A percentile compares a stretch with the other conserved stretches of the same genome.
Evolutionary conservation across 345 rosid genomes (phyloP).

Genomic region (Syzygium oleosum): DNA sequence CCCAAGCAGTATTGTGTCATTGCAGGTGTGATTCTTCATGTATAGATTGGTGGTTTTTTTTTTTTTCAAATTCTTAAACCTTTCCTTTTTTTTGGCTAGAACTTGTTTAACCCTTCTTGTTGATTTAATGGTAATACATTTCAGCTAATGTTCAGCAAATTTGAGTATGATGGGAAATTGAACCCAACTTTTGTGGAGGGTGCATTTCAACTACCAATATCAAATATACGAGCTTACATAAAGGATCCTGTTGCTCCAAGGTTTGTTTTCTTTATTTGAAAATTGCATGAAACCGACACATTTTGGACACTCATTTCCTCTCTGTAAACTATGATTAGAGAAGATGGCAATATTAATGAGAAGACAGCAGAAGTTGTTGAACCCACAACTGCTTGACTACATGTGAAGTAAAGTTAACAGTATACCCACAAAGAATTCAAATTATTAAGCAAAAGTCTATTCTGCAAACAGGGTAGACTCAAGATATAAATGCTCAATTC

Average conservation of each 20-base stretch:
- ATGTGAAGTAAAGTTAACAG: neutral
- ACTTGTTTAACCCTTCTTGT: neutral
- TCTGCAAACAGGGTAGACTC: neutral
- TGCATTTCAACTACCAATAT: conserved; percentile 71
- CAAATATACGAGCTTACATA: conserved; percentile 49
- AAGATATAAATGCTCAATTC: neutral
- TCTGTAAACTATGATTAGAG: neutral
- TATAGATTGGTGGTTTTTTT: neutral
- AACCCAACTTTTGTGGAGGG: conserved; percentile 89
- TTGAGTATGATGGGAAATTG: conserved; percentile 89
- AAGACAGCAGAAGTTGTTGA: neutral
- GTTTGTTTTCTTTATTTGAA: conserved; percentile 81
- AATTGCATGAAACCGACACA: conserved; percentile 54
- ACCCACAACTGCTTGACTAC: neutral
- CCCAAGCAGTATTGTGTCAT: conserved; percentile 56
- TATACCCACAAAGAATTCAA: neutral
- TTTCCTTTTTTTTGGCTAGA: neutral
- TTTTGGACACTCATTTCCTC: neutral
- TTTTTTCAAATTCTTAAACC: neutral
- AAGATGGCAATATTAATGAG: neutral
- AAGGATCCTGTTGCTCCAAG: conserved; percentile 84
- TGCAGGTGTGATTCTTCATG: conserved; percentile 46
- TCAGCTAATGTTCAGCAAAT: conserved; percentile 98
- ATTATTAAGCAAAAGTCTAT: neutral
- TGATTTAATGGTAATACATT: neutral